These are phyloP conservation scores for Rhizopogon rudus DNA, from an alignment of 768 basidiomycete species.

Conservation along the genomic window DNA sequence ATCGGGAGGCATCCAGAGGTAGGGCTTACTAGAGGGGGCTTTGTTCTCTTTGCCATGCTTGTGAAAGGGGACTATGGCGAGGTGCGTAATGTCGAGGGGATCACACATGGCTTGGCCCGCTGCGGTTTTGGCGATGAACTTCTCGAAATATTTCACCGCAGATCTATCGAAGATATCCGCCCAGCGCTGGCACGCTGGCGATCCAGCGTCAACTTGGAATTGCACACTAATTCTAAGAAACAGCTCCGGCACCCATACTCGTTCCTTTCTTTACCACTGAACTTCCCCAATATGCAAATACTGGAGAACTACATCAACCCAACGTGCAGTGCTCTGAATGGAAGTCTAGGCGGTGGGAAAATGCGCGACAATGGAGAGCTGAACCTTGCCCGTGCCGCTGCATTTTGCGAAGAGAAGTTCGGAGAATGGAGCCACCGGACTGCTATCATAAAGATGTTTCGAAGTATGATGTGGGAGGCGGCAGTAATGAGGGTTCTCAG, in stretches of 20 bases:
- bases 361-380: too few relatives aligned
- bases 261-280: too few relatives aligned
- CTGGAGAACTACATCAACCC: too few relatives aligned
- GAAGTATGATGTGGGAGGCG: too few relatives aligned
- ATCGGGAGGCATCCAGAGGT: conserved; percentile 12
- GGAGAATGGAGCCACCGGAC: too few relatives aligned
- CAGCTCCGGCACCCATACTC: neutral
- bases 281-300: too few relatives aligned
- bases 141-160: conserved; percentile 13
- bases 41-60: conserved; percentile 28
- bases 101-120: conserved; percentile 20
- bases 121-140: conserved; percentile 24
- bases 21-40: conserved; percentile 11
- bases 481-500: too few relatives aligned
- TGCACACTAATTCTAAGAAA: conserved; percentile 20
- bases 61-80: conserved; percentile 32
- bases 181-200: conserved; percentile 21
- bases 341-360: too few relatives aligned
- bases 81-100: conserved; percentile 10
- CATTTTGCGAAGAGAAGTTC: too few relatives aligned
- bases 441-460: too few relatives aligned
- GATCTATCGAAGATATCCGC: conserved; percentile 5
- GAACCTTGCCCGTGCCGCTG: too few relatives aligned
- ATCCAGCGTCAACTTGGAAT: conserved; percentile 15
- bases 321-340: too few relatives aligned